phyloP scores from a whole-genome alignment of 352 stramenopile species.

The Phytopythium helicoides region DNA sequence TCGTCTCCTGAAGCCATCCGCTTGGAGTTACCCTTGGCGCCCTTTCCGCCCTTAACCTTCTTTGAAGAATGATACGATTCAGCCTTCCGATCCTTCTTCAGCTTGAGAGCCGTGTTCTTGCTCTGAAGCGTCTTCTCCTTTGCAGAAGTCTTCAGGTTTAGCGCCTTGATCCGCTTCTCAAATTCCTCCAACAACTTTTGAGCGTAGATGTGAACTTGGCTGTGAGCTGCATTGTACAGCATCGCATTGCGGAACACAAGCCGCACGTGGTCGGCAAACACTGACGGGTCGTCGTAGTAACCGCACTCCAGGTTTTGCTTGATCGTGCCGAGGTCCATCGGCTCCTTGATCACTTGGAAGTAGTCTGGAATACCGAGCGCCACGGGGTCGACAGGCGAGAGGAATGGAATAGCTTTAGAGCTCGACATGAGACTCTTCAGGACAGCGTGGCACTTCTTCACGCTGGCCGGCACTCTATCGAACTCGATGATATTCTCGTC shows the following conservation, averaged over 20 bases:
- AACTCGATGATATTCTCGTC: conserved; percentile 82
- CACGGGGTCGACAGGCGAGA: conserved; percentile 93
- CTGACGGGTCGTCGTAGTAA: conserved; percentile 86
- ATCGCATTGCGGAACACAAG: conserved; percentile 98
- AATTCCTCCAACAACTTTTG: conserved; percentile 91
- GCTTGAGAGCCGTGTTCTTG: no score
- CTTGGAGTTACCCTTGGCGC: conserved; percentile 76
- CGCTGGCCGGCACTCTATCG: conserved; percentile 57
- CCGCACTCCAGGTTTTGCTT: conserved; percentile 83
- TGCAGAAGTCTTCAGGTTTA: conserved; percentile 53
- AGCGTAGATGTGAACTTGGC: conserved; percentile 95
- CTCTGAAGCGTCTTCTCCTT: conserved; percentile 41
- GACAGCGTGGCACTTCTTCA: conserved; percentile 82
- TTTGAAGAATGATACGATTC: conserved; percentile 53
- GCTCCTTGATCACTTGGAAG: conserved; percentile 95
- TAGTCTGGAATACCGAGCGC: conserved; percentile 94
- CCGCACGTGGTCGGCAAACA: conserved; percentile 93
- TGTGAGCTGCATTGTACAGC: conserved; percentile 96
- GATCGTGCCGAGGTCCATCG: conserved; percentile 99
- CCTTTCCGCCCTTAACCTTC: conserved; percentile 72
- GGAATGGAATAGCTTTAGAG: conserved; percentile 86
- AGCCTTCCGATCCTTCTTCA: conserved; percentile 69
- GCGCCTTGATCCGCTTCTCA: conserved; percentile 81
- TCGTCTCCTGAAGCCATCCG: conserved; percentile 50
- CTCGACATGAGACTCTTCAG: conserved; percentile 80